Base-by-base conservation (phyloP, 2,329 filamentous ascomycete species). In the Nakataea oryzae region DNA sequence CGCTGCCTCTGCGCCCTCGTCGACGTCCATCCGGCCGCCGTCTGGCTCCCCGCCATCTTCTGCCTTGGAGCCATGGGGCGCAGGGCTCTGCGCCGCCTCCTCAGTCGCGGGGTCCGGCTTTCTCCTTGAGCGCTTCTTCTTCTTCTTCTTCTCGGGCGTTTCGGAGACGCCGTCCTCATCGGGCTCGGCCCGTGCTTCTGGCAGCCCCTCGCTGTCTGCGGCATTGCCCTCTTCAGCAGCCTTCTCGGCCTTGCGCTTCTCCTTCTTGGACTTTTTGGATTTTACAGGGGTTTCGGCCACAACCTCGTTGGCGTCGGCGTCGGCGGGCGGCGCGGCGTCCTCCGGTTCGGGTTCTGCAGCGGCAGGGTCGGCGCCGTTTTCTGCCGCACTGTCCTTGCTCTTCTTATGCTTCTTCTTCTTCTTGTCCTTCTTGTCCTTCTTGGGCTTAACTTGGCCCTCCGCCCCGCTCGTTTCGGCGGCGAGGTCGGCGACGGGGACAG, bases 231-330 rank as follows among this genome's bases (percentile, higher is more conserved):
- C 63, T 61, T 69, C 68, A 55, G 79, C 79, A 61, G 75, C 74
- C 69, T 78, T 79, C 24, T 62, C 58, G n/a, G 57, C 55, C 58
- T 61, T 63, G 58, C 41, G 58, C 30, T 61, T 64, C 8, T 61
- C 67, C 62, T 65, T 79, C 70, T 79, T 81, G 6, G 79, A 78
- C 64, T 78, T 79, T 67, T 82, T 81, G 67, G 68, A 67, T 14
- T 66, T 63, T 29, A 59, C 24, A 26, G 34, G 29, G 47, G 61
- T 59, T 61, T 56, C 41, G n/a, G n/a, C 28, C 29, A 61, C 58
- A 28, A 28, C 14, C 26, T 59, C 34, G 7, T 11, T 54, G 21
- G n/a, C 41, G 9, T 11, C 57, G 21, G n/a, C 41, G 9, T 62
- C 61, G 14, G 57, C 30, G 30, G 69, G 68, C 12, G 65, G 63